Conservation (phyloP, 1,284 basidiomycete genomes). For the Leccinum fallax region DNA sequence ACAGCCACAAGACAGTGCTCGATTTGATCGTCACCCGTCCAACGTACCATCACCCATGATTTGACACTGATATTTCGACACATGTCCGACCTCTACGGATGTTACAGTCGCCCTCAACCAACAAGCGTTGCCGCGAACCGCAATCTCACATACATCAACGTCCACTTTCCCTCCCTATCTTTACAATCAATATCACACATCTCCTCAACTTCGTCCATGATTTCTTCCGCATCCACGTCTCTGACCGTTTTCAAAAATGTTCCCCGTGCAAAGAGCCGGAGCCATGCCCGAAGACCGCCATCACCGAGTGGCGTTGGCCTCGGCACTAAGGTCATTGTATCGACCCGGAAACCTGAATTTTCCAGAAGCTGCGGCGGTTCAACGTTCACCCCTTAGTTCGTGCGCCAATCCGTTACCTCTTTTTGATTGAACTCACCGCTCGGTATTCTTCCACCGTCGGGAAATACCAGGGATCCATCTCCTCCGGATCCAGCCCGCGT, state of each 20-base stretch:
- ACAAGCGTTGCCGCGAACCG: constrained; percentile 49
- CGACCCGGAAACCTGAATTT: constrained; percentile 55
- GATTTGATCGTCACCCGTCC: constrained; percentile 14
- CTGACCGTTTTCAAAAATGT: constrained; percentile 55
- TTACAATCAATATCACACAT: constrained; percentile 61
- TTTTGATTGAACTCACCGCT: constrained; percentile 41
- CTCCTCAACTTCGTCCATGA: constrained; percentile 69
- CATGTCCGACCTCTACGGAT: constrained; percentile 4
- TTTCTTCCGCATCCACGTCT: constrained; percentile 55
- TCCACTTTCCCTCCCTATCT: constrained; percentile 62
- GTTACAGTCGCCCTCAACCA: constrained; percentile 23
- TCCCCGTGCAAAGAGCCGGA: constrained; percentile 64
- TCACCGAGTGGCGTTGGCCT: constrained; percentile 65
- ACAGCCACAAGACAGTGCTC: background rate
- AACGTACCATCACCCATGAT: constrained; percentile 2
- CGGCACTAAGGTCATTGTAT: constrained; percentile 62
- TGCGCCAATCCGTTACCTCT: constrained; percentile 1
- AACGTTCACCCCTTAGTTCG: background rate
- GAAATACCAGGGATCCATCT: constrained; percentile 83
- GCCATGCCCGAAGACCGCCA: constrained; percentile 68
- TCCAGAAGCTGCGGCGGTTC: constrained; percentile 52
- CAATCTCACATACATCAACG: constrained; percentile 72
- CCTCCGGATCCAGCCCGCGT: constrained; percentile 59
- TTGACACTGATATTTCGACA: constrained; percentile 6
- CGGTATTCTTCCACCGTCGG: constrained; percentile 70